phyloP scores from a whole-genome alignment of 495 filamentous ascomycete genomes.

The Rhypophila decipiens region DNA sequence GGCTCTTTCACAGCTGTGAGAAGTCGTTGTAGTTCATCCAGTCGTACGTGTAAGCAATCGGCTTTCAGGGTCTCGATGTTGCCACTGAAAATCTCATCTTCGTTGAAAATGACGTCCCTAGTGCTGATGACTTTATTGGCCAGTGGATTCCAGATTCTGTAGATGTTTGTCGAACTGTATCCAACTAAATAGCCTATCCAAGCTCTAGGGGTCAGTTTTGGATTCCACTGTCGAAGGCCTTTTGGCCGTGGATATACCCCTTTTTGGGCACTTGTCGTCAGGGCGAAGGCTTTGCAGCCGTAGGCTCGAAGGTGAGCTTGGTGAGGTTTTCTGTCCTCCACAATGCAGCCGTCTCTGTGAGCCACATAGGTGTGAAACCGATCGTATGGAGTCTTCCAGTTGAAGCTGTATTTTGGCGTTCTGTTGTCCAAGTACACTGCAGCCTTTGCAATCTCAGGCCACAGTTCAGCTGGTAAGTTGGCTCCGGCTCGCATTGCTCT shows the following conservation, averaged over 20 bases:
- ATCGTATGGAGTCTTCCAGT: no score
- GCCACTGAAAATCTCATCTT: constrained; percentile 6
- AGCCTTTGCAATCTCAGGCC: no score
- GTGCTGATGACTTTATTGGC: constrained; percentile 1
- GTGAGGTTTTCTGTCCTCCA: not conserved
- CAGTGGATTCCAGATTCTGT: constrained; percentile 20
- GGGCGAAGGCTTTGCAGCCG: not conserved
- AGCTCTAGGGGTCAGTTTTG: constrained; percentile 15
- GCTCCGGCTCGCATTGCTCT: no score
- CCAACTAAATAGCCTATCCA: constrained; percentile 24
- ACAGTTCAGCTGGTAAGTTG: no score
- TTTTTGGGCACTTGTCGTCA: not conserved
- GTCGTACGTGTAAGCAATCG: constrained; percentile 3
- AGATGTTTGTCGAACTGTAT: constrained; percentile 27
- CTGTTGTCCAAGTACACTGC: no score
- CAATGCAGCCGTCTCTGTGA: not conserved
- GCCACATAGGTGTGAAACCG: not conserved
- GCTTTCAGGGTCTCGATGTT: constrained; percentile 4
- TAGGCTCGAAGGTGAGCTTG: not conserved
- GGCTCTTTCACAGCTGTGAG: constrained; percentile 3
- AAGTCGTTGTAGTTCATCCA: constrained; percentile 2
- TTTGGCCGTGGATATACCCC: constrained; percentile 1
- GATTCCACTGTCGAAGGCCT: constrained; percentile 7
- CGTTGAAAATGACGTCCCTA: constrained; percentile 9
- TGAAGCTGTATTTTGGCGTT: no score